Base-by-base conservation (phyloP, 208 protist species). In the Acanthamoeba healyi region DNA sequence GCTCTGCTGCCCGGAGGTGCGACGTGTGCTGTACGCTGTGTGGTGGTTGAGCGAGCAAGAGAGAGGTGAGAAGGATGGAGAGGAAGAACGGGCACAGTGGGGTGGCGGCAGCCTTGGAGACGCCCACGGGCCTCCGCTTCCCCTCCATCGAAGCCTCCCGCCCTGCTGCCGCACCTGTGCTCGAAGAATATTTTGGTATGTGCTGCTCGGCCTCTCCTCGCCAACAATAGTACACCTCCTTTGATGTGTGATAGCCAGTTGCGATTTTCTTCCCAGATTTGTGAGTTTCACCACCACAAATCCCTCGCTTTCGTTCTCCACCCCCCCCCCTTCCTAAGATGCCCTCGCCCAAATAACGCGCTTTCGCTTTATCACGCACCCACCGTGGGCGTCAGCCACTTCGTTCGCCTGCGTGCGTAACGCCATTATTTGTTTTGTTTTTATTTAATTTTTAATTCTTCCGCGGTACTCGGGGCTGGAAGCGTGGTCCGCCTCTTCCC, bases 181-280 rank as follows among this genome's bases (percentile, higher is more conserved):
- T 86, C 24, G 77, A 86, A 0, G 77, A 86, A 86, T 86, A 86
- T 40, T 86, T 61, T 38, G 77, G 77, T 86, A 86, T 38, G 6
- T 86, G 38, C 44, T 26, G n/a, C n/a, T n/a, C n/a, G n/a, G n/a
- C n/a, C n/a, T n/a, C n/a, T n/a, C n/a, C n/a, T n/a, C n/a, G n/a
- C n/a, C n/a, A n/a, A n/a, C n/a, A n/a, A n/a, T n/a, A n/a, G n/a
- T 26, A 19, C 36, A 15, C 6, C 7, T 46, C 46, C 24, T 49
- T 0, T 79, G 19, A 42, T 74, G 17, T n/a, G n/a, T n/a, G n/a
- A n/a, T n/a, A n/a, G n/a, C n/a, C n/a, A n/a, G n/a, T n/a, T n/a
- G n/a, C n/a, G n/a, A n/a, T n/a, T n/a, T n/a, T n/a, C n/a, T n/a
- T n/a, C n/a, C n/a, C n/a, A n/a, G n/a, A 72, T 24, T 40, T 82